Percentiles rank a stretch among this genome's conserved stretches.
These are phyloP conservation scores for Sphaerulina populicola DNA, from an alignment of 2,329 filamentous ascomycete genomes.

Conservation along the genomic window DNA sequence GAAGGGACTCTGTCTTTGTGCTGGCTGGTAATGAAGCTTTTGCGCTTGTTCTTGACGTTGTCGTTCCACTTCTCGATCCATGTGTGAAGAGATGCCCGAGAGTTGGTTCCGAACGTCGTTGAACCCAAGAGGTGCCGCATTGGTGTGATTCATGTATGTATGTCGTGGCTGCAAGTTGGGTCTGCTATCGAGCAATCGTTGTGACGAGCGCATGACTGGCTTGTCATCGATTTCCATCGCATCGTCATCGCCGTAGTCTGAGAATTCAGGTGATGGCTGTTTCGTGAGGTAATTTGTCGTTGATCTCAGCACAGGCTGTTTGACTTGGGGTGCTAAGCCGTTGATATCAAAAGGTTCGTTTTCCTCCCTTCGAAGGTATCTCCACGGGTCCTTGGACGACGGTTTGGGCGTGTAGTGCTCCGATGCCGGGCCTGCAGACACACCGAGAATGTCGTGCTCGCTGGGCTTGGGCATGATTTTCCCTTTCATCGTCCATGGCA, in stretches of 20 bases:
- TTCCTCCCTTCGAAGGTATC: constrained; percentile 22
- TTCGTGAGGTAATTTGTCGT: constrained; percentile 15
- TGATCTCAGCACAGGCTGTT: constrained; percentile 14
- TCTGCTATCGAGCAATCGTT: constrained; percentile 13
- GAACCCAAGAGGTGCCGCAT: constrained; percentile 15
- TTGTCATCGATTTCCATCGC: constrained; percentile 66
- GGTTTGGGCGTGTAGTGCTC: constrained; percentile 22
- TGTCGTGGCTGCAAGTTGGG: constrained; percentile 17
- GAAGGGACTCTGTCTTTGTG: constrained; percentile 49
- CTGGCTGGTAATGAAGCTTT: constrained; percentile 19
- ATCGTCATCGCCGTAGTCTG: constrained; percentile 34
- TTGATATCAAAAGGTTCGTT: constrained; percentile 32
- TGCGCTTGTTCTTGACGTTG: constrained; percentile 14
- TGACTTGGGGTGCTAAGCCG: constrained; percentile 26
- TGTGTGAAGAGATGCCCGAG: constrained; percentile 23
- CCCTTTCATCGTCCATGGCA: constrained; percentile 27
- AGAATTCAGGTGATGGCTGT: constrained; percentile 24
- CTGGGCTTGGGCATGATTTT: constrained; percentile 31
- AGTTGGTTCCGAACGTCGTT: constrained; percentile 18
- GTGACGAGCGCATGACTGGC: constrained; percentile 18
- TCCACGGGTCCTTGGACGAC: constrained; percentile 25
- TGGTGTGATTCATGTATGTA: constrained; percentile 11
- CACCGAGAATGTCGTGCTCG: constrained; percentile 26
- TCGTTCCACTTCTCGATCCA: constrained; percentile 18
- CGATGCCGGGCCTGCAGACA: constrained; percentile 22